These are phyloP conservation scores for Prinsepia uniflora DNA, from an alignment of 306 rosid genomes.

Conservation along the genomic window DNA sequence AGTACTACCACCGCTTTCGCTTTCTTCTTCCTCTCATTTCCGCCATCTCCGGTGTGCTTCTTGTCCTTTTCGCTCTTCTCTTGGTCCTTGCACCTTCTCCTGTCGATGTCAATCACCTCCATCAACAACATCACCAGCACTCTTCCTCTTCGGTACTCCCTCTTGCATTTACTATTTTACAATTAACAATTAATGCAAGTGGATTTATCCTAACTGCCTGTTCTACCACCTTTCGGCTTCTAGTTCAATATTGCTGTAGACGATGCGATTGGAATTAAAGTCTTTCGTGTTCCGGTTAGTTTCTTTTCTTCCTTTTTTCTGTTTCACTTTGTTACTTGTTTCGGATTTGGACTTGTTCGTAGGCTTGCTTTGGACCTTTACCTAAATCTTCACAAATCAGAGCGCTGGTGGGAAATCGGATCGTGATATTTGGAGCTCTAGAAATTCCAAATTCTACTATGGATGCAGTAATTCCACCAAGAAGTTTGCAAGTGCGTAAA, in stretches of 20 bases:
- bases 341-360: constrained; percentile 1
- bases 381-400: constrained; percentile 34
- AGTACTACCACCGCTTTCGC: constrained; percentile 59
- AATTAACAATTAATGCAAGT: not conserved
- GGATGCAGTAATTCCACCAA: constrained; percentile 81
- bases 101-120: constrained; percentile 29
- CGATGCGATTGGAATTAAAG: constrained; percentile 37
- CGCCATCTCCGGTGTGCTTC: constrained; percentile 54
- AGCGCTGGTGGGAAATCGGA: constrained; percentile 47
- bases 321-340: constrained; percentile 13
- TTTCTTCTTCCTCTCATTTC: constrained; percentile 57
- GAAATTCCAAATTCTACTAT: constrained; percentile 56
- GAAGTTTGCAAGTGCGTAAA: constrained; percentile 74
- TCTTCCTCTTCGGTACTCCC: constrained; percentile 22
- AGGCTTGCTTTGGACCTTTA: constrained; percentile 26
- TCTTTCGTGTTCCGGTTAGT: constrained; percentile 85
- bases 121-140: constrained; percentile 36
- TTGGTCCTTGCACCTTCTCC: constrained; percentile 72
- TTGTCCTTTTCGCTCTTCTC: constrained; percentile 67
- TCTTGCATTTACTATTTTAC: not conserved
- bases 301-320: constrained; percentile 20
- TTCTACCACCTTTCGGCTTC: constrained; percentile 3
- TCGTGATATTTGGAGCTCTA: constrained; percentile 74
- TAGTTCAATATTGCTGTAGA: constrained; percentile 41
- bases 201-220: not conserved